A percentile compares a stretch with the other conserved stretches of the same genome.
Evolutionary conservation across 345 rosid genomes (phyloP).

Genomic region (Jatropha curcas): DNA sequence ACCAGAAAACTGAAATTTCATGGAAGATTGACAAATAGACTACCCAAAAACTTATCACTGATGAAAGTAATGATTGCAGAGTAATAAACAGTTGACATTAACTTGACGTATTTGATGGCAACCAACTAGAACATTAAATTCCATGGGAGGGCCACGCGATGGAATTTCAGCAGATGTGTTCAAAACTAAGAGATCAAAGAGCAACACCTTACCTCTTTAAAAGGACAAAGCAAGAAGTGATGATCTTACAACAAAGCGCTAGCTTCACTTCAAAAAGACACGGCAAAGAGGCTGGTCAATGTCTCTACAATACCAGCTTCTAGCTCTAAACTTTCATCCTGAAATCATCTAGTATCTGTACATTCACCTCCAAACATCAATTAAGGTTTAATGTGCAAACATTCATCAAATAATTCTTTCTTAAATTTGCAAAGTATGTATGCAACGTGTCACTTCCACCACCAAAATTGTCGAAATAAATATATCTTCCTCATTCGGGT

Average conservation of each 20-base stretch:
- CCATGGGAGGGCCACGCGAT: neutral
- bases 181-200: neutral
- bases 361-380: conserved; percentile 33
- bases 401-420: conserved; percentile 20
- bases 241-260: conserved; percentile 15
- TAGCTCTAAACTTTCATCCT: conserved; percentile 18
- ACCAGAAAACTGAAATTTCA: neutral
- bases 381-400: conserved; percentile 15
- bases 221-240: neutral
- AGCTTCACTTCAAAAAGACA: conserved; percentile 1
- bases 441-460: conserved; percentile 65
- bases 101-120: neutral
- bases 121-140: neutral
- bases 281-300: conserved; percentile 13
- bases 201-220: neutral
- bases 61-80: neutral
- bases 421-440: conserved; percentile 24
- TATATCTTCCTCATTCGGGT: conserved; percentile 70
- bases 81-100: neutral
- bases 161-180: neutral
- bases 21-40: neutral
- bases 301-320: conserved; percentile 20
- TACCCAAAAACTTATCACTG: neutral
- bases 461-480: conserved; percentile 84
- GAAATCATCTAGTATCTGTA: conserved; percentile 35